Conservation (phyloP, 345 rosid genomes). For the Lepidium sativum region DNA sequence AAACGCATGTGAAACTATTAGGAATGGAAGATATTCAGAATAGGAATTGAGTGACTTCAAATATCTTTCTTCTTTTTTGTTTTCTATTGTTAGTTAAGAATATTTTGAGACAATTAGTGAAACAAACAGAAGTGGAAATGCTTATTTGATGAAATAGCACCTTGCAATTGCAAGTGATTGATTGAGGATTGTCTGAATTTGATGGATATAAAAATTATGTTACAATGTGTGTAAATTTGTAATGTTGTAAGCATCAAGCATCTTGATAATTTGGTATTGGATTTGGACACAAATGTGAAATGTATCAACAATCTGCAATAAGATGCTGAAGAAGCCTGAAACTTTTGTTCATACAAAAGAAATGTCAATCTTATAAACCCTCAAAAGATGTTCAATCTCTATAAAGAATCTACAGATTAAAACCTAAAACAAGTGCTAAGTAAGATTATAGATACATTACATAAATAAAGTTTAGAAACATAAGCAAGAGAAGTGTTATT, state of each 20-base stretch:
- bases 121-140: neutral
- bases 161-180: neutral
- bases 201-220: neutral
- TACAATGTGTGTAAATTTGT: neutral
- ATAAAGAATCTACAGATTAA: neutral
- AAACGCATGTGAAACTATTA: neutral
- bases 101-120: neutral
- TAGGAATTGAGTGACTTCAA: neutral
- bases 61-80: neutral
- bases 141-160: neutral
- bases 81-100: neutral
- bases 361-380: neutral
- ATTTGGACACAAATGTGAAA: neutral
- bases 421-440: neutral
- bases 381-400: neutral
- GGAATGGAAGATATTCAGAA: neutral
- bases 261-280: neutral
- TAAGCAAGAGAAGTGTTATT: constrained; percentile 1
- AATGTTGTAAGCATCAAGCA: neutral
- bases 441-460: constrained; percentile 17
- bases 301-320: neutral
- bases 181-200: neutral
- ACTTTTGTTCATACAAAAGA: neutral
- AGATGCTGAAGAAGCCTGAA: neutral
- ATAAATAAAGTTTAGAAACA: constrained; percentile 12